These are phyloP conservation scores for Vigna unguiculata DNA, from an alignment of 306 rosid genomes.

Conservation along the genomic window DNA sequence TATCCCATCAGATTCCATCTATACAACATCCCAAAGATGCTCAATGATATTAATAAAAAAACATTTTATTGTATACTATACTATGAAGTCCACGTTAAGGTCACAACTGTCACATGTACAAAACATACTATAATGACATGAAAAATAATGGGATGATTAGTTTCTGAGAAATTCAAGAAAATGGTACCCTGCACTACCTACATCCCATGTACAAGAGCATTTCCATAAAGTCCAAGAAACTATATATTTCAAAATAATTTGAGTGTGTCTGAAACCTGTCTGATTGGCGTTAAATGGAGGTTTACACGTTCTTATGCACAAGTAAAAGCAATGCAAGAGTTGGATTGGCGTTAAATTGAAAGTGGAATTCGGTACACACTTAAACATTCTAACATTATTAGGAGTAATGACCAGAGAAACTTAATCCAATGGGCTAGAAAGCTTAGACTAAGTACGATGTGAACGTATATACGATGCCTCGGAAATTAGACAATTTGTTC, in stretches of 20 bases:
- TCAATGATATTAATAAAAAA: slow-evolving; percentile 1
- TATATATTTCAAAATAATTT: background rate
- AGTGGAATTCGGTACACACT: background rate
- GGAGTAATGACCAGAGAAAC: slow-evolving; percentile 25
- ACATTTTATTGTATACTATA: background rate
- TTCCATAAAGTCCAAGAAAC: slow-evolving; percentile 1
- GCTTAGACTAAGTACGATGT: background rate
- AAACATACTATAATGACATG: background rate
- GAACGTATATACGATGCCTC: background rate
- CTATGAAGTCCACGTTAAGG: slow-evolving; percentile 5
- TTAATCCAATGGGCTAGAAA: slow-evolving; percentile 21
- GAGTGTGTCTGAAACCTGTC: background rate
- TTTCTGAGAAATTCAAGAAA: slow-evolving; percentile 21
- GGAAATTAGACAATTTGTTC: background rate
- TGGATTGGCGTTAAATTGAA: background rate
- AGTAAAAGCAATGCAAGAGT: background rate
- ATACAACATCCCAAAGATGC: background rate
- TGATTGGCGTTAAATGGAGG: background rate
- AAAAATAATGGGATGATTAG: slow-evolving; percentile 25
- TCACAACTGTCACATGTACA: background rate
- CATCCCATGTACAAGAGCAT: slow-evolving; percentile 20
- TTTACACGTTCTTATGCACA: background rate
- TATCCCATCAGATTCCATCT: slow-evolving; percentile 16
- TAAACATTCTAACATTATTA: slow-evolving; percentile 27
- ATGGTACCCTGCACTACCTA: background rate